Evolutionary conservation across 495 filamentous ascomycete species (phyloP), one percentile per base, ranked within the genome.

Genomic region (Penicillium canariense): DNA sequence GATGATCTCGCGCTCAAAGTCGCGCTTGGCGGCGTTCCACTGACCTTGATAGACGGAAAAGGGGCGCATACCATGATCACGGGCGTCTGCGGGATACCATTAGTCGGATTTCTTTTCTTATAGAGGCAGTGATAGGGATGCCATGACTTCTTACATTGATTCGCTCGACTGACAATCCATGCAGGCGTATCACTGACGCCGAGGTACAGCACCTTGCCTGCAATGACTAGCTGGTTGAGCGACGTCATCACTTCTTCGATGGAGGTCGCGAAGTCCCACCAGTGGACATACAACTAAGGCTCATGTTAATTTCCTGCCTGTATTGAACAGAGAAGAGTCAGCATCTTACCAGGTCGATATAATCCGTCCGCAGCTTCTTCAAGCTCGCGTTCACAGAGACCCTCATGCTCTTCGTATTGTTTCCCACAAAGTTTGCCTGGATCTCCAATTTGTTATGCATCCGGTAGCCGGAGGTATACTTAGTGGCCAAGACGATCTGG

Each of bases 1-100:
- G 46, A 89, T 77, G 48, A 89, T 87, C 1, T 89, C 86, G 17
- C 86, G 72, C 67, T 89, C 86, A 32, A 88, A 80, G 56, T 88
- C 86, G n/a, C 86, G 79, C 6, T 61, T 54, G 0, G 77, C 75
- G 8, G 83, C 84, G 20, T 69, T 79, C 84, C 84, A 89, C 17
- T 69, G 70, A 17, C 86, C 86, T 61, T 87, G 84, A 67, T 87
- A 89, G 9, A 88, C 83, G 23, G 71, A 72, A 68, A 89, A 89
- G 34, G 77, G 84, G 23, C 79, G 77, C 0, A 87, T 67, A n/a
- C 80, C 78, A 57, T 89, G 81, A 45, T 79, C 72, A 12, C 85
- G 78, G 1, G 86, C 85, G 62, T 87, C 87, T 63, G 43, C 25
- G 11, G 10, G 8, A 20, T 7, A 9, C 25, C n/a, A 25, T 49